These are phyloP conservation scores for Leucogyrophana mollusca DNA, from an alignment of 768 basidiomycete species.

Conservation along the genomic window DNA sequence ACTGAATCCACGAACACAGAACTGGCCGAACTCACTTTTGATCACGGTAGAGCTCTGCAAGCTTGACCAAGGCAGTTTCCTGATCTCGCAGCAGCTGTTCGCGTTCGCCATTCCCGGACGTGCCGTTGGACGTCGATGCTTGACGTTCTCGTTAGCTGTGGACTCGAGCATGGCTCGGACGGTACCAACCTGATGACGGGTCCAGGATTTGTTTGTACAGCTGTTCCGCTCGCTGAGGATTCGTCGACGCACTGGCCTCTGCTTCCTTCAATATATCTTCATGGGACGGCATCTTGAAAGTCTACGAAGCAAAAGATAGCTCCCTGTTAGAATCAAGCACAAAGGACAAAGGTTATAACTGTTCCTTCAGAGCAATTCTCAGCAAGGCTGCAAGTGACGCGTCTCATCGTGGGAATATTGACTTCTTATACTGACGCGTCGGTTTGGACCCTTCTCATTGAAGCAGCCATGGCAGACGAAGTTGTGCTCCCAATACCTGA, in stretches of 20 bases:
- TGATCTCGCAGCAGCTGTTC: conserved; percentile 73
- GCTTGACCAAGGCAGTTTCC: conserved; percentile 79
- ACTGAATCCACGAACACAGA: background rate
- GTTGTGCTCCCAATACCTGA: conserved; percentile 85
- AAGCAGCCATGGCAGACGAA: conserved; percentile 72
- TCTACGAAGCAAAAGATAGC: too few species aligned
- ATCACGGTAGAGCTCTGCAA: conserved; percentile 86
- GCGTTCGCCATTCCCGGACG: conserved; percentile 36
- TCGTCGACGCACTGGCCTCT: conserved; percentile 37
- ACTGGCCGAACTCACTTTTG: conserved; percentile 55
- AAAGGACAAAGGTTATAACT: too few species aligned
- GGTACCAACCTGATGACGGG: conserved; percentile 33
- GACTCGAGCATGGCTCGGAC: background rate
- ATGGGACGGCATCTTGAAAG: conserved; percentile 21
- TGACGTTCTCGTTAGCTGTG: background rate
- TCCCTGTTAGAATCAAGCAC: too few species aligned
- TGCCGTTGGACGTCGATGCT: conserved; percentile 34
- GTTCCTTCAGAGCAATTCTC: too few species aligned
- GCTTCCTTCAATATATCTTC: conserved; percentile 44
- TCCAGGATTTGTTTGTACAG: conserved; percentile 73
- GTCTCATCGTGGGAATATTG: conserved; percentile 29
- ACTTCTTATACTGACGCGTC: conserved; percentile 34
- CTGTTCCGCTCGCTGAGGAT: conserved; percentile 64
- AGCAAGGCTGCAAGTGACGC: conserved; percentile 20
- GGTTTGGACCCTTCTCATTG: conserved; percentile 7